A percentile compares a stretch with the other conserved stretches of the same genome.
These are phyloP conservation scores for Neurospora sp. DNA, from an alignment of 495 filamentous ascomycete genomes.

Conservation along the genomic window DNA sequence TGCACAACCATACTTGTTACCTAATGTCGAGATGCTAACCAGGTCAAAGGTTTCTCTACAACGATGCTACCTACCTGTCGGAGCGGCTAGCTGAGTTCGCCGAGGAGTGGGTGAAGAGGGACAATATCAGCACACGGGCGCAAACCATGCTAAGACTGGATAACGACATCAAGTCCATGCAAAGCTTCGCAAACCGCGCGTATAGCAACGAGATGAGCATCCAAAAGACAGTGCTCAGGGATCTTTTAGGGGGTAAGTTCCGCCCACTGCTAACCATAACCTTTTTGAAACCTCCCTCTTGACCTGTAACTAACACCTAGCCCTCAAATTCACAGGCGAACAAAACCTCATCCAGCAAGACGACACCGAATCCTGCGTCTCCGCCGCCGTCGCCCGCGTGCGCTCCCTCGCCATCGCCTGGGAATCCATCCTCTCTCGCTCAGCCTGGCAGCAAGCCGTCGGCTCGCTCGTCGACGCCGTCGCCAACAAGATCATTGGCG, in stretches of 20 bases:
- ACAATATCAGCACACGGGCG: conserved; percentile 34
- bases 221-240: conserved; percentile 72
- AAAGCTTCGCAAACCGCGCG: conserved; percentile 69
- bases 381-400: conserved; percentile 56
- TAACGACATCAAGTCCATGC: conserved; percentile 60
- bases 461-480: conserved; percentile 75
- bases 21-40: conserved; percentile 4
- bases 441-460: conserved; percentile 73
- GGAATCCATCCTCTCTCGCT: conserved; percentile 70
- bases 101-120: conserved; percentile 37
- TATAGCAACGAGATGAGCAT: conserved; percentile 82
- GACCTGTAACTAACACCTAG: not conserved
- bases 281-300: not conserved
- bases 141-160: conserved; percentile 50
- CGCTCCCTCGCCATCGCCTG: conserved; percentile 61
- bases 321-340: conserved; percentile 17
- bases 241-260: conserved; percentile 69
- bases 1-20: not conserved
- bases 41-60: conserved; percentile 64
- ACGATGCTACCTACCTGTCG: conserved; percentile 74
- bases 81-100: conserved; percentile 55
- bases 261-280: conserved; percentile 7
- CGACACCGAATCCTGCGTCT: conserved; percentile 62
- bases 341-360: conserved; percentile 42
- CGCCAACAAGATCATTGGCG: conserved; percentile 68